Evolutionary conservation across 306 rosid species (phyloP), one percentile per base, ranked within the genome.

Genomic region (Oxytropis ochrocephala): DNA sequence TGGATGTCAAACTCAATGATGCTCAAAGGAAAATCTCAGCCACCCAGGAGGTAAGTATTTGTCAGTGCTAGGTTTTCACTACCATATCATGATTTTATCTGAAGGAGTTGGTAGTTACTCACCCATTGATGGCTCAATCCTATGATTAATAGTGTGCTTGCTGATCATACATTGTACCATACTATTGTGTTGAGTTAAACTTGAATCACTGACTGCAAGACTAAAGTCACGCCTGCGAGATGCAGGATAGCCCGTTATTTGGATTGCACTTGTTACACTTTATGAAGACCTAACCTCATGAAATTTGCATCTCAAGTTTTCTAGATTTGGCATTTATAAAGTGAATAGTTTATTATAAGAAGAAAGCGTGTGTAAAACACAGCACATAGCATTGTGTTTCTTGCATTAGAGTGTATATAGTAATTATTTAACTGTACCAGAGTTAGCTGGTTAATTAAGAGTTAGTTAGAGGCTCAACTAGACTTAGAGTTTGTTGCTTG

Each of bases 21-120:
- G 91, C 97, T 72, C 82, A 94, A 69, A 84, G 75, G 73, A 91
- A 78, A 85, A 83, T 94, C 75, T 70, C 78, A 59, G 79, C 81
- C 44, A 80, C 88, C 44, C 90, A 85, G 5, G 84, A 87, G 99
- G 99, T 82, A 87, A 76, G 92, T 73, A 53, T 71, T 50, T 17
- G 47, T 62, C 56, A 8, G 27, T 7, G 14, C 56, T 16, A 14
- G 52, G 39, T 52, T 74, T 76, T 74, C 11, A 43, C n/a, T 59
- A 32, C 64, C 32, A 56, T 67, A 18, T 33, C 46, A 14, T 56
- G 54, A 65, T 58, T 66, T 76, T 60, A 70, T 81, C 50, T 43
- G 29, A 11, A 57, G 66, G 72, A 65, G 47, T 77, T 70, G 70
- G 55, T 70, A 54, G 67, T 38, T 65, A 17, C 33, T 51, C 53